A percentile compares a stretch with the other conserved stretches of the same genome.
Conservation (phyloP, 805 yeast species). For the Vanderwaltozyma polyspora region DNA sequence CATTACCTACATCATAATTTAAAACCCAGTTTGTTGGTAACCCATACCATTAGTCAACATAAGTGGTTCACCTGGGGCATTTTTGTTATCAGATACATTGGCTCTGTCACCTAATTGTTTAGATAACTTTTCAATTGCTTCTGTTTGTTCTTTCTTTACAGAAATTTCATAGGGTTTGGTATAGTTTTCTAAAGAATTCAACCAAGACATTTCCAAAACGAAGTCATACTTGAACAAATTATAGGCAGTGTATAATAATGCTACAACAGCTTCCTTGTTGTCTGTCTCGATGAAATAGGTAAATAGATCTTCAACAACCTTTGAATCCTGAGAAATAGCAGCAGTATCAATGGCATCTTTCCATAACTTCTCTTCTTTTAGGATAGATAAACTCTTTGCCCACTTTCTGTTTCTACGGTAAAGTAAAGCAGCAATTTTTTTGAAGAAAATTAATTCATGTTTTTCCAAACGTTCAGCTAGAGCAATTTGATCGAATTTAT, state of each 20-base stretch:
- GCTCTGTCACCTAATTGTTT: slow-evolving; percentile 57
- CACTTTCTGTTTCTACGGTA: slow-evolving; percentile 92
- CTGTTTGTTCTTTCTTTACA: slow-evolving; percentile 67
- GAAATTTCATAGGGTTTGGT: slow-evolving; percentile 89
- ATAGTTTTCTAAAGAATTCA: slow-evolving; percentile 71
- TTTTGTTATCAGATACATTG: slow-evolving; percentile 39
- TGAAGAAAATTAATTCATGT: slow-evolving; percentile 82
- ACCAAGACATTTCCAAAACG: slow-evolving; percentile 85
- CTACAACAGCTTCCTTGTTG: slow-evolving; percentile 89
- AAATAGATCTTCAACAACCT: slow-evolving; percentile 80
- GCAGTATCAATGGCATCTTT: slow-evolving; percentile 89
- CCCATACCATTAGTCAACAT: slow-evolving; percentile 34
- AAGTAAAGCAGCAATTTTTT: slow-evolving; percentile 90
- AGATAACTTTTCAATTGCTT: slow-evolving; percentile 48
- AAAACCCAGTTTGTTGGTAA: slow-evolving; percentile 3
- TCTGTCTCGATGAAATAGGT: slow-evolving; percentile 93
- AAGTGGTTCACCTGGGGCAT: slow-evolving; percentile 54
- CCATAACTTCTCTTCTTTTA: slow-evolving; percentile 91
- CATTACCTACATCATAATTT: neutral
- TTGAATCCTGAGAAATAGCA: slow-evolving; percentile 61
- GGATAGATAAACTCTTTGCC: slow-evolving; percentile 75
- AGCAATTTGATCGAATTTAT: slow-evolving; percentile 84
- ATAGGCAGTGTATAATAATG: slow-evolving; percentile 78
- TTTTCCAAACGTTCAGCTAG: slow-evolving; percentile 88
- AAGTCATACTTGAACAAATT: slow-evolving; percentile 69